Base-by-base conservation (phyloP, 2,329 filamentous ascomycete genomes). In the Hymenoscyphus occultus region DNA sequence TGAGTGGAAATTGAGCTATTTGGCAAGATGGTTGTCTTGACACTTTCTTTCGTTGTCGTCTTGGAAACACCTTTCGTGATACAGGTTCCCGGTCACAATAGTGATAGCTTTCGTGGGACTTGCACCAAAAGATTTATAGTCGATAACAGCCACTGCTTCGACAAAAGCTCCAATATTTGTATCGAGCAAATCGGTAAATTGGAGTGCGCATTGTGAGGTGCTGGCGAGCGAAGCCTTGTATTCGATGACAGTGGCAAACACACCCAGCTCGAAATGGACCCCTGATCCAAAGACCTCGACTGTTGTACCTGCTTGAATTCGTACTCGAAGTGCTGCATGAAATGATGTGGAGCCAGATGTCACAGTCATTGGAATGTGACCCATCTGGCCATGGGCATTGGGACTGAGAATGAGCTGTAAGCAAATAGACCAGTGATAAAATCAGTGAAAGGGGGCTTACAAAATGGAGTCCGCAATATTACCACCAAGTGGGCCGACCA, bases 101-200 rank as follows among this genome's bases (percentile, higher is more conserved):
- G 70, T 68, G 12, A 64, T 68, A 5, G 69, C 51, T 10, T 63
- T 61, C 2, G 67, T 64, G 16, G 70, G 69, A n/a, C 54, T 59
- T 32, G 64, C 56, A 10, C 64, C 64, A 56, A 71, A 67, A 2
- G 59, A 63, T 14, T 60, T 61, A 56, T 70, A 73, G 54, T 72
- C 65, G 35, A 73, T 60, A 5, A 63, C 65, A 16, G 48, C 65
- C 39, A 71, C 68, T 12, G 61, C 66, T 54, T 65, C 62, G 16
- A 69, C 71, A 59, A 63, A 70, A 19, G 69, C 68, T 56, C 68
- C 71, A 59, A 71, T 64, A 58, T 67, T 68, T 16, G 70, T 63
- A 66, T 70, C 66, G 12, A 70, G 35, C 7, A 40, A n/a, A 32
- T 68, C 65, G 6, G 64, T 62, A 48, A 69, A 66, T n/a, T 39